phyloP scores from a whole-genome alignment of 148 eudicot species.

The Silene latifolia region DNA sequence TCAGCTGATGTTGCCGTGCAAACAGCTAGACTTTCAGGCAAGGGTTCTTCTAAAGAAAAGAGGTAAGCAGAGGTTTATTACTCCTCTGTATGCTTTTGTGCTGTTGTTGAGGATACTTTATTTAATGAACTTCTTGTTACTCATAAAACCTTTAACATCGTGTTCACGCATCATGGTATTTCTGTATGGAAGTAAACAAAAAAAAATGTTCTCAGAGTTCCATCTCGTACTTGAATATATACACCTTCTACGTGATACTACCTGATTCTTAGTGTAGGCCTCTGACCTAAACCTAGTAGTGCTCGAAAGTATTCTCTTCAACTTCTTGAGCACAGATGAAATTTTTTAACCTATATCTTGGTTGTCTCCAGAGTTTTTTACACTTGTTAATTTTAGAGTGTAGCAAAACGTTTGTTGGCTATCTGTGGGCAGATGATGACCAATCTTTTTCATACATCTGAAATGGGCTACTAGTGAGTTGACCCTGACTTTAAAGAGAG shows the following conservation, averaged over 20 bases:
- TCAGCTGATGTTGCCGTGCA: conserved; percentile 96
- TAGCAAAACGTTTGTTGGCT: background rate
- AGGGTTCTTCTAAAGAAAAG: conserved; percentile 76
- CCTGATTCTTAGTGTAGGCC: background rate
- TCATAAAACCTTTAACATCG: background rate
- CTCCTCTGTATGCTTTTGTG: background rate
- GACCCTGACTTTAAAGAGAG: background rate
- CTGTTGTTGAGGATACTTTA: conserved; percentile 1
- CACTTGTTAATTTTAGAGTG: background rate
- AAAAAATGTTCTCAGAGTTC: background rate
- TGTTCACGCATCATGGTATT: background rate
- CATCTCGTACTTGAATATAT: background rate
- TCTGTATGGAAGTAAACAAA: background rate
- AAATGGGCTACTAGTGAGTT: background rate
- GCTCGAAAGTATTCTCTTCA: background rate
- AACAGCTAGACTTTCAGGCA: conserved; percentile 94
- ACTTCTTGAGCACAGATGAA: no score
- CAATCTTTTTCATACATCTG: background rate
- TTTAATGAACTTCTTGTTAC: background rate
- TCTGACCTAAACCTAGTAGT: background rate
- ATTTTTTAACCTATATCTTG: background rate
- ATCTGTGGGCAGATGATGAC: background rate
- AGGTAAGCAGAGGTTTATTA: conserved; percentile 46
- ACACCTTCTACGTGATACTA: background rate
- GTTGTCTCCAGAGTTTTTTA: background rate